A percentile compares a stretch with the other conserved stretches of the same genome.
Conservation (phyloP, 208 protist species). For the Phytomonas serpens region DNA sequence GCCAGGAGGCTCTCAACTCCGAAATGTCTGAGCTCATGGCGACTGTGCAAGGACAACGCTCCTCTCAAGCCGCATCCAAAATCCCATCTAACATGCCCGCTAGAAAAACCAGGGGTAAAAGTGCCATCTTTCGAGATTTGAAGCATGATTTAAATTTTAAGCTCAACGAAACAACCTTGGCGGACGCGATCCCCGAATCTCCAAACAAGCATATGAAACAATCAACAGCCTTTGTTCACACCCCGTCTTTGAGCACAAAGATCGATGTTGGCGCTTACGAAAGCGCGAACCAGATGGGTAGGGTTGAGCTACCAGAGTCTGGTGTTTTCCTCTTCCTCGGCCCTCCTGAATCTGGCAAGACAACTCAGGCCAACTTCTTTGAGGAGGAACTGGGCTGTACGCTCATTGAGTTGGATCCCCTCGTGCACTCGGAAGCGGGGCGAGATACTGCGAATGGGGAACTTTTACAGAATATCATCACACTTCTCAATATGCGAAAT, state of each 20-base stretch:
- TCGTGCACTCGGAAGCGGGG: conserved; percentile 45
- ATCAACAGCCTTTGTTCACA: background rate
- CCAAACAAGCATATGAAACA: background rate
- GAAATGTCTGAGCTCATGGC: background rate
- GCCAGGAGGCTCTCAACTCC: background rate
- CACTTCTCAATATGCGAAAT: background rate
- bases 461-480: conserved; percentile 52
- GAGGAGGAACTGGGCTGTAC: conserved; percentile 15
- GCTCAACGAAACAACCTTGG: background rate
- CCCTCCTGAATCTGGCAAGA: conserved; percentile 71
- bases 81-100: background rate
- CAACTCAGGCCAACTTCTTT: conserved; percentile 42
- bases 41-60: background rate
- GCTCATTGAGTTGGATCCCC: conserved; percentile 39
- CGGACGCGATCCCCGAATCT: background rate
- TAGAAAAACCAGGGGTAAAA: background rate
- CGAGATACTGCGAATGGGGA: conserved; percentile 70
- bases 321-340: conserved; percentile 64
- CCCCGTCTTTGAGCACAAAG: background rate
- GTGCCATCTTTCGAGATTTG: background rate
- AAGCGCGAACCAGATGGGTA: background rate
- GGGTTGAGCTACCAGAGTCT: background rate
- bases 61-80: background rate
- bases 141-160: background rate
- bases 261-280: background rate